Percentiles rank a stretch among this genome's conserved stretches.
Evolutionary conservation across 495 filamentous ascomycete species (phyloP).

Genomic region (Hyaloscypha finlandica): DNA sequence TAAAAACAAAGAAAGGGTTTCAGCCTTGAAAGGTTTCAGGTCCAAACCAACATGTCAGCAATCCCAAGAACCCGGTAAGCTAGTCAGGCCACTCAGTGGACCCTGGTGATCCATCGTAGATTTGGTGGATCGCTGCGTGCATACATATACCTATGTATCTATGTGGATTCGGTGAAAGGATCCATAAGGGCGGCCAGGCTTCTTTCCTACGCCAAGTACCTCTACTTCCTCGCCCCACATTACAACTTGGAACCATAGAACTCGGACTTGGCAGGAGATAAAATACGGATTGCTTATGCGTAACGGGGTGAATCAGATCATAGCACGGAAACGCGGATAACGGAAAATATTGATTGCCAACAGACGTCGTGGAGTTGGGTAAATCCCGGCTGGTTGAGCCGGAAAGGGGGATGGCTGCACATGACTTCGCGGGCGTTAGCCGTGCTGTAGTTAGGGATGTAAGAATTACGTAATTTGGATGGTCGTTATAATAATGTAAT

Average conservation of each 20-base stretch:
- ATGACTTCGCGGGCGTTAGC: background rate
- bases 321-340: background rate
- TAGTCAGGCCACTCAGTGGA: background rate
- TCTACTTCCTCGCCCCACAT: background rate
- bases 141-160: background rate
- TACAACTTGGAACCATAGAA: background rate
- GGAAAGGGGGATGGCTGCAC: background rate
- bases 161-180: conserved; percentile 3
- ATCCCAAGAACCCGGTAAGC: background rate
- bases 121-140: background rate
- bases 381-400: background rate
- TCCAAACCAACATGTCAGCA: background rate
- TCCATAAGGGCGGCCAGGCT: background rate
- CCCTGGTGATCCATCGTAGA: background rate
- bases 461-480: too few species aligned
- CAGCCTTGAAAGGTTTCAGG: background rate
- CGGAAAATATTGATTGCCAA: conserved; percentile 1
- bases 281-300: background rate
- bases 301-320: background rate
- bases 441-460: background rate
- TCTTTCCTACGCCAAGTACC: background rate
- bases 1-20: background rate
- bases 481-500: too few species aligned
- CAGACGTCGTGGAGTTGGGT: background rate
- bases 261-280: background rate